phyloP scores from a whole-genome alignment of 164 flowering plant genomes.

The Vitis labrusca region DNA sequence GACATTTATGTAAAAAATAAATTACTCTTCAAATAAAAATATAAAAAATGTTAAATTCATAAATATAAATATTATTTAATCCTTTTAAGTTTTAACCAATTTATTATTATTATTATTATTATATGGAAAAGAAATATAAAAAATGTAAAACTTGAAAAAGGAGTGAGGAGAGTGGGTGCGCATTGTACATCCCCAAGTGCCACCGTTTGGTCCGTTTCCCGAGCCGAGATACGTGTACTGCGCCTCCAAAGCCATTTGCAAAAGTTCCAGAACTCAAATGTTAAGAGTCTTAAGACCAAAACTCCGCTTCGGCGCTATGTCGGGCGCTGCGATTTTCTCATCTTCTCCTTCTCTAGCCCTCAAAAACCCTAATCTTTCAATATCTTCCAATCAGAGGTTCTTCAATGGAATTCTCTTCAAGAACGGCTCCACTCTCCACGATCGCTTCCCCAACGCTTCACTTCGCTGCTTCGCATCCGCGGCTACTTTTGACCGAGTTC shows the following conservation, averaged over 20 bases:
- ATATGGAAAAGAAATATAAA: too few relatives aligned
- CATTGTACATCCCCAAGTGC: too few relatives aligned
- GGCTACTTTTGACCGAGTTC: slow-evolving; percentile 40
- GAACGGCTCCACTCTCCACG: slow-evolving; percentile 18
- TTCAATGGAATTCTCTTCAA: slow-evolving; percentile 23
- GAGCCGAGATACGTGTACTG: too few relatives aligned
- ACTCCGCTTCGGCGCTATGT: slow-evolving; percentile 24
- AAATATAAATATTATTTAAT: too few relatives aligned
- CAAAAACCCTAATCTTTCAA: slow-evolving; percentile 18
- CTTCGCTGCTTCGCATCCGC: slow-evolving; percentile 63
- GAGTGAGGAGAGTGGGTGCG: too few relatives aligned
- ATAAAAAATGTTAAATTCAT: too few relatives aligned
- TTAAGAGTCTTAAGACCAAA: not conserved
- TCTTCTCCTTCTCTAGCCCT: slow-evolving; percentile 17
- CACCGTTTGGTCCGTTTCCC: too few relatives aligned
- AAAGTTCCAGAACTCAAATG: not conserved
- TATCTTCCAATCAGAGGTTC: slow-evolving; percentile 12
- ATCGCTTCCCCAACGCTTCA: slow-evolving; percentile 32
- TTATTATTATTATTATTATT: too few relatives aligned
- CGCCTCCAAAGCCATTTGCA: not conserved
- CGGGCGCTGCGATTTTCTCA: slow-evolving; percentile 22
- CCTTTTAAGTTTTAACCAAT: too few relatives aligned
- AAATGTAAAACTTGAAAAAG: too few relatives aligned
- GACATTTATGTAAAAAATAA: too few relatives aligned
- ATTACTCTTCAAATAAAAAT: too few relatives aligned